Conservation (phyloP, 805 yeast species). For the Ogataea trehaloabstinens region DNA sequence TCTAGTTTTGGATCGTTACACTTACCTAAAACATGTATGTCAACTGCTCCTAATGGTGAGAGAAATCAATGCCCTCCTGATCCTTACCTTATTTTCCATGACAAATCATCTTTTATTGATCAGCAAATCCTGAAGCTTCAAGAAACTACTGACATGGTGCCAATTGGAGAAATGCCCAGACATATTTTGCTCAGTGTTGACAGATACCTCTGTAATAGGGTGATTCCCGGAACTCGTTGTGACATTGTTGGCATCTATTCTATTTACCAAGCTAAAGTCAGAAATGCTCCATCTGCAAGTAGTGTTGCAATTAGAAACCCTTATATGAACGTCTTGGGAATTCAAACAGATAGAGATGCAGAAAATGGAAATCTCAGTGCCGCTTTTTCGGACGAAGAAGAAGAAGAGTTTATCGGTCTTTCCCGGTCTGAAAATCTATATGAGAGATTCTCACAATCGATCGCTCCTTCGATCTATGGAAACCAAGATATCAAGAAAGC, state of each 20-base stretch:
- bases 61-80: conserved; percentile 77
- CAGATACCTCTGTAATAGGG: conserved; percentile 82
- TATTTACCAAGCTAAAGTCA: conserved; percentile 73
- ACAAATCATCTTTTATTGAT: conserved; percentile 88
- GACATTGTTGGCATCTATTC: conserved; percentile 91
- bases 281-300: conserved; percentile 44
- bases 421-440: conserved; percentile 83
- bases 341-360: conserved; percentile 72
- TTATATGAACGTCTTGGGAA: conserved; percentile 81
- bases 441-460: conserved; percentile 79
- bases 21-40: conserved; percentile 66
- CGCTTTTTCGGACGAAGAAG: conserved; percentile 87
- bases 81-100: conserved; percentile 92
- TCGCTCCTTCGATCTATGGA: conserved; percentile 97
- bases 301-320: conserved; percentile 90
- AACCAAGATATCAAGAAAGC: conserved; percentile 91
- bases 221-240: conserved; percentile 94
- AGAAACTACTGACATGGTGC: conserved; percentile 98
- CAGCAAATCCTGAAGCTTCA: conserved; percentile 93
- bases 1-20: conserved; percentile 70
- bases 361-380: conserved; percentile 44
- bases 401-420: conserved; percentile 79
- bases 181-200: conserved; percentile 86
- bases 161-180: conserved; percentile 98
- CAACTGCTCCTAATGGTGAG: conserved; percentile 50